Evolutionary conservation across 2,329 filamentous ascomycete genomes (phyloP).

Genomic region (Biscogniauxia mediterranea): DNA sequence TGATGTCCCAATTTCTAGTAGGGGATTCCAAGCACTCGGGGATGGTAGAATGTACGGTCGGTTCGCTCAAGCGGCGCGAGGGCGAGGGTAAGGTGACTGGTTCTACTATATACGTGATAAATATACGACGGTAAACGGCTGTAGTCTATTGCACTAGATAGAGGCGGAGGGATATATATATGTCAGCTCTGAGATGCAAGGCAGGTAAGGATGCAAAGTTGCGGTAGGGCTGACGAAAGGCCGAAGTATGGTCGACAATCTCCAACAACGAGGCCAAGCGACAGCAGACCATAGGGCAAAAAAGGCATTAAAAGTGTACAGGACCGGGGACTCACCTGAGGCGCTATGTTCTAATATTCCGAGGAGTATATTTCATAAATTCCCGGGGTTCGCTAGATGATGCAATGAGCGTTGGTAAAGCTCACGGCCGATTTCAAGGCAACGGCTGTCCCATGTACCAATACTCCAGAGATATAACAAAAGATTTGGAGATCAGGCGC

Average conservation of each 20-base stretch:
- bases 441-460: constrained; percentile 10
- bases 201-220: constrained; percentile 4
- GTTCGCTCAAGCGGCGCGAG: constrained; percentile 6
- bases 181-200: constrained; percentile 3
- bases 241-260: not conserved
- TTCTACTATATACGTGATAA: constrained; percentile 20
- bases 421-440: constrained; percentile 7
- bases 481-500: constrained; percentile 4
- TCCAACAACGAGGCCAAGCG: not conserved
- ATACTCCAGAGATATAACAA: constrained; percentile 4
- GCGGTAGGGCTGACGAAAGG: constrained; percentile 10
- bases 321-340: not conserved
- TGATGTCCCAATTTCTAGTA: not conserved
- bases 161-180: constrained; percentile 13
- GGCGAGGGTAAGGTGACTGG: not conserved
- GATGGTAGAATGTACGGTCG: constrained; percentile 5
- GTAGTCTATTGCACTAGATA: constrained; percentile 9
- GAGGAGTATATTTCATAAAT: not conserved
- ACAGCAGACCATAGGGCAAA: not conserved
- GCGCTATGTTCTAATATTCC: not conserved
- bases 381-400: not conserved
- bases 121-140: constrained; percentile 12
- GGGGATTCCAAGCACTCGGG: constrained; percentile 3
- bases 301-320: not conserved
- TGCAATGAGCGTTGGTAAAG: not conserved